Conservation (phyloP, 495 filamentous ascomycete genomes). For the Talaromyces ruber region DNA sequence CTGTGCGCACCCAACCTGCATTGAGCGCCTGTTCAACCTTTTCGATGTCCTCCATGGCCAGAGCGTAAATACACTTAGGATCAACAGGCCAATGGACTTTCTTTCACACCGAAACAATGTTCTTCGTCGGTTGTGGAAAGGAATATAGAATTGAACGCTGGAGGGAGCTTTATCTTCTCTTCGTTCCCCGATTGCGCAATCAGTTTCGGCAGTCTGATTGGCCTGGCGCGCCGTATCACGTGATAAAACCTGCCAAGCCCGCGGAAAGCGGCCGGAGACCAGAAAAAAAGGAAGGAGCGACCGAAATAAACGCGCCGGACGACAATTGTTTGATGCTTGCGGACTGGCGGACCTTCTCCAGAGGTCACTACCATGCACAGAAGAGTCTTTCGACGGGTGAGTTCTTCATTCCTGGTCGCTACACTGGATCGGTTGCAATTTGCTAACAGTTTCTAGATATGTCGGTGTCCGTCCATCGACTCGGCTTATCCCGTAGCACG, state of each 20-base stretch:
- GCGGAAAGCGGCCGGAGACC: slow-evolving; percentile 2
- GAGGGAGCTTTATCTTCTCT: not conserved
- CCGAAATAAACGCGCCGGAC: not conserved
- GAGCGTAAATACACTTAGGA: not conserved
- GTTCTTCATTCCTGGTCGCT: not conserved
- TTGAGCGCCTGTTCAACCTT: slow-evolving; percentile 24
- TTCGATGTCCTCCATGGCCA: slow-evolving; percentile 26
- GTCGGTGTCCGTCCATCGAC: slow-evolving; percentile 6
- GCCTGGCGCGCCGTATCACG: slow-evolving; percentile 2
- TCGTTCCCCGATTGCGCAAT: slow-evolving; percentile 22
- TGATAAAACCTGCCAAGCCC: slow-evolving; percentile 2
- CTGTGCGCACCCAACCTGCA: slow-evolving; percentile 43
- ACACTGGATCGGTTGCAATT: not conserved
- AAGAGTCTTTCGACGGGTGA: slow-evolving; percentile 4
- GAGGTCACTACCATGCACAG: slow-evolving; percentile 5
- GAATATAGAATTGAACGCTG: not conserved
- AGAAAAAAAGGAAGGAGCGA: not conserved
- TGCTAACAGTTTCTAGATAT: not conserved
- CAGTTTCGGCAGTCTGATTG: not conserved
- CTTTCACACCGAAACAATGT: slow-evolving; percentile 6
- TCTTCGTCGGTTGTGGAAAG: not conserved
- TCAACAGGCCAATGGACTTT: not conserved
- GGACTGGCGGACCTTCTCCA: not conserved
- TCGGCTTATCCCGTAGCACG: not conserved
- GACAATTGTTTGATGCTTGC: not conserved